Percentiles rank a stretch among this genome's conserved stretches.
These are phyloP conservation scores for Camelina neglecta DNA, from an alignment of 345 rosid species.

Conservation along the genomic window DNA sequence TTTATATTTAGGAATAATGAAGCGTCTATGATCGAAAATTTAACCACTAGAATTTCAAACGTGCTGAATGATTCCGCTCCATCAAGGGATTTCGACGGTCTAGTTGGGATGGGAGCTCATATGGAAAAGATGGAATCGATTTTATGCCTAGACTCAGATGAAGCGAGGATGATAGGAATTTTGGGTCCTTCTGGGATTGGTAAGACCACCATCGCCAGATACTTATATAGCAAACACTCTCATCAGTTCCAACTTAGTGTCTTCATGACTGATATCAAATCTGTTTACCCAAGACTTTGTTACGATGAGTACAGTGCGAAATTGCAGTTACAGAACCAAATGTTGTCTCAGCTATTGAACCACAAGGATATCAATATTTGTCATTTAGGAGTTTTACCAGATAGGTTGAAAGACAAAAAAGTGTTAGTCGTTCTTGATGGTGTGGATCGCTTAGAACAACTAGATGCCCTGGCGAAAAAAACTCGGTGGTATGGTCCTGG, in stretches of 20 bases:
- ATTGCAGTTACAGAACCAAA: conserved; percentile 10
- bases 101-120: conserved; percentile 2
- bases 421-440: not conserved
- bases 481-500: not conserved
- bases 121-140: not conserved
- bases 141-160: not conserved
- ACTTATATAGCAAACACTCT: not conserved
- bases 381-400: not conserved
- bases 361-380: not conserved
- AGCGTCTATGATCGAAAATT: no score
- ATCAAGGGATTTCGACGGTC: not conserved
- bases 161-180: not conserved
- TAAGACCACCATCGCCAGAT: conserved; percentile 36
- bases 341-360: no score
- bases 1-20: not conserved
- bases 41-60: not conserved
- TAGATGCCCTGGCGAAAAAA: not conserved
- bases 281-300: not conserved
- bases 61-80: not conserved
- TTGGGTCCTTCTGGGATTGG: not conserved
- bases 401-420: not conserved
- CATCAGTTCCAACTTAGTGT: not conserved
- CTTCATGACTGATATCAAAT: not conserved
- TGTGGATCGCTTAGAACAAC: not conserved
- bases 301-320: conserved; percentile 10